These are phyloP conservation scores for Gliomastix tumulicola DNA, from an alignment of 2,329 filamentous ascomycete species.

Conservation along the genomic window DNA sequence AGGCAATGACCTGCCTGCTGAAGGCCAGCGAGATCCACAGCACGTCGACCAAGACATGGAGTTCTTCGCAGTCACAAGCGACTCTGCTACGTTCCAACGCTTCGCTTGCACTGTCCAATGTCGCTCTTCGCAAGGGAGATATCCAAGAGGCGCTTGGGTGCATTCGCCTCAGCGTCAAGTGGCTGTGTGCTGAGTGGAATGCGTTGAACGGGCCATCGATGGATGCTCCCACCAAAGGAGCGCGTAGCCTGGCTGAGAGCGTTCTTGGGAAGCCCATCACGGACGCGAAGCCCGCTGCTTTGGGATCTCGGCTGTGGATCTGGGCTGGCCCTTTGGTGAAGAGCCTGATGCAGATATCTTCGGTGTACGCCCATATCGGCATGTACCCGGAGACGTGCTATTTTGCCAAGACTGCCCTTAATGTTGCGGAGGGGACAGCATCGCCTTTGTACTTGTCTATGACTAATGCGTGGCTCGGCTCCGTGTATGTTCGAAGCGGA, in stretches of 20 bases:
- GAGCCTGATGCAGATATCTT: conserved; percentile 66
- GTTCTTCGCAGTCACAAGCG: conserved; percentile 21
- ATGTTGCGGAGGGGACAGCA: conserved; percentile 63
- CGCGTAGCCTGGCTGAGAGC: conserved; percentile 17
- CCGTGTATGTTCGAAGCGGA: conserved; percentile 49
- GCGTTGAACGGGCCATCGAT: conserved; percentile 32
- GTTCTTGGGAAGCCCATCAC: conserved; percentile 10
- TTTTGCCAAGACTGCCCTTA: conserved; percentile 77
- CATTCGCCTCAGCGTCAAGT: conserved; percentile 50
- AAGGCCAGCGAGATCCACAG: conserved; percentile 30
- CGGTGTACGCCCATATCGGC: conserved; percentile 75
- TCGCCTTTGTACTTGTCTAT: conserved; percentile 52
- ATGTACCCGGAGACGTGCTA: conserved; percentile 84
- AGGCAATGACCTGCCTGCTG: conserved; percentile 36
- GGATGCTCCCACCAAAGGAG: conserved; percentile 10
- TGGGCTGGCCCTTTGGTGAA: conserved; percentile 68
- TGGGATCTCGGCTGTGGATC: conserved; percentile 65
- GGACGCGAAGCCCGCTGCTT: conserved; percentile 13
- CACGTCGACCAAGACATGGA: conserved; percentile 20
- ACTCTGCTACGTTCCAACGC: conserved; percentile 19
- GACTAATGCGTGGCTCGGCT: conserved; percentile 46
- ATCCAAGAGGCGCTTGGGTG: conserved; percentile 49
- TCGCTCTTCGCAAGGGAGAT: conserved; percentile 57
- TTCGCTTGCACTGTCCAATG: conserved; percentile 53
- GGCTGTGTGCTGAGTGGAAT: conserved; percentile 48